phyloP scores from a whole-genome alignment of 2,329 filamentous ascomycete species.

The Beauveria sp. region DNA sequence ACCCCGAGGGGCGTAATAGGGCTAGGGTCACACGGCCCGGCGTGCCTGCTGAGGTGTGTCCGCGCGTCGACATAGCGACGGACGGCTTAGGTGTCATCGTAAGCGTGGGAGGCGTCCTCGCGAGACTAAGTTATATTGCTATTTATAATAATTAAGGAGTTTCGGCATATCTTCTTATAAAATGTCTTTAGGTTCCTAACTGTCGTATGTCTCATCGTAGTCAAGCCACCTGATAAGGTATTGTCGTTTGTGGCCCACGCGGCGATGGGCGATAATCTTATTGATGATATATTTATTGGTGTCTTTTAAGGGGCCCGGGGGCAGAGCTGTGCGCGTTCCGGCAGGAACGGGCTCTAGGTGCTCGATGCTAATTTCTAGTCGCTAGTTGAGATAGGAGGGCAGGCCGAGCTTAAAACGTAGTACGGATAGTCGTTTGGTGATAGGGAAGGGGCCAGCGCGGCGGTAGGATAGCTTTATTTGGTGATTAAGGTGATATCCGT shows the following conservation, averaged over 20 bases:
- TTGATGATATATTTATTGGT: background rate
- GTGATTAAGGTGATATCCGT: background rate
- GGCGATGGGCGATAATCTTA: background rate
- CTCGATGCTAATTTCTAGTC: background rate
- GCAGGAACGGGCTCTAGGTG: background rate
- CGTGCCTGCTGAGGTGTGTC: background rate
- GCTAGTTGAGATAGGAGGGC: background rate
- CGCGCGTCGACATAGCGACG: background rate
- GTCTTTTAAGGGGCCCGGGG: background rate
- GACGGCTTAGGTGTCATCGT: background rate
- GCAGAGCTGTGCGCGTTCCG: background rate
- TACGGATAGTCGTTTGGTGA: background rate
- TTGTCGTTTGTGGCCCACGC: background rate
- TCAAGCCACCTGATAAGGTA: background rate
- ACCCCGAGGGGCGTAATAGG: background rate
- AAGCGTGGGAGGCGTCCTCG: background rate
- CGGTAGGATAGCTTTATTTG: background rate
- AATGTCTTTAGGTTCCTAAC: background rate
- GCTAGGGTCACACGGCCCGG: background rate
- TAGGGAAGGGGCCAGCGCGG: background rate
- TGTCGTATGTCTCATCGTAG: background rate
- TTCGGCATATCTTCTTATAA: background rate
- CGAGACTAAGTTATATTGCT: background rate
- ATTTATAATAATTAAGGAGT: background rate
- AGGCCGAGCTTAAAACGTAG: background rate